Percentiles rank a stretch among this genome's conserved stretches.
Conservation (phyloP, 805 yeast species). For the Schwanniomyces pseudopolymorphus region DNA sequence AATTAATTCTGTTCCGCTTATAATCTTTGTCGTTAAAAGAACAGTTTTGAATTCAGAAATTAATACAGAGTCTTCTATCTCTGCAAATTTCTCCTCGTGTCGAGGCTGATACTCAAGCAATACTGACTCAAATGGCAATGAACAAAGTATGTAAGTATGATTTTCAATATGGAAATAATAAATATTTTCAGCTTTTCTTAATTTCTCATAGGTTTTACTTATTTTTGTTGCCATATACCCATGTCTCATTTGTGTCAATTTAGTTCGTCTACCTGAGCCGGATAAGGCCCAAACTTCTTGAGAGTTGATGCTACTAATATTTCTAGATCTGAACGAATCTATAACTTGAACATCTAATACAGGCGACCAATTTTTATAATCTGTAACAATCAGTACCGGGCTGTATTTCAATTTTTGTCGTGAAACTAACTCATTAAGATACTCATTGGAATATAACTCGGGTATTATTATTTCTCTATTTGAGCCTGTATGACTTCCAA, state of each 20-base stretch:
- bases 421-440: not conserved
- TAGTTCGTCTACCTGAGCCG: constrained; percentile 34
- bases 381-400: constrained; percentile 21
- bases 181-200: constrained; percentile 29
- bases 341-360: constrained; percentile 40
- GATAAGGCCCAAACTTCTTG: constrained; percentile 47
- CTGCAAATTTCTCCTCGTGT: constrained; percentile 21
- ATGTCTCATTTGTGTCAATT: constrained; percentile 28
- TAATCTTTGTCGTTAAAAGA: constrained; percentile 9
- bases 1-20: constrained; percentile 11
- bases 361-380: constrained; percentile 50
- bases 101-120: constrained; percentile 28
- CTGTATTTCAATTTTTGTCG: constrained; percentile 15
- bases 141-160: constrained; percentile 27
- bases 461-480: constrained; percentile 35
- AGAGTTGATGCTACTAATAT: constrained; percentile 13
- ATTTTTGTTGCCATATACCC: constrained; percentile 30
- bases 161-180: constrained; percentile 15
- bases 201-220: constrained; percentile 24
- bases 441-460: constrained; percentile 17
- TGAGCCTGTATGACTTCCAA: constrained; percentile 41
- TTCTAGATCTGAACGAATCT: constrained; percentile 21
- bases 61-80: constrained; percentile 19
- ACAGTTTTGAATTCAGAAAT: constrained; percentile 15
- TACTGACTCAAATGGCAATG: constrained; percentile 38